These are phyloP conservation scores for Domatiomyces catenatus DNA, from an alignment of 2,329 filamentous ascomycete species.

Conservation along the genomic window DNA sequence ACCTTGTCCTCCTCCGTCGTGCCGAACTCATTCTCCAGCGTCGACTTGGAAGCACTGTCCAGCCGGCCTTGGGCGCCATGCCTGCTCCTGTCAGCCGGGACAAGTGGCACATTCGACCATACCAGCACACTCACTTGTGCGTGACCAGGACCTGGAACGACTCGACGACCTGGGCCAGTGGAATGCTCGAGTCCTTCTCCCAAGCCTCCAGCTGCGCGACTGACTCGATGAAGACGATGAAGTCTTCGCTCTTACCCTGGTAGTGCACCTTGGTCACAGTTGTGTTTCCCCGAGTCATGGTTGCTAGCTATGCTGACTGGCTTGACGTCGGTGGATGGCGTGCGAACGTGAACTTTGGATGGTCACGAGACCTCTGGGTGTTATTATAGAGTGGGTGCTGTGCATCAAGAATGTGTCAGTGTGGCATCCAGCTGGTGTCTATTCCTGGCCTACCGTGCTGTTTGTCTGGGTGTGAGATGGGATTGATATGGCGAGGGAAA, in stretches of 20 bases:
- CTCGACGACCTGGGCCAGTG: slow-evolving; percentile 70
- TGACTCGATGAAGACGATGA: slow-evolving; percentile 50
- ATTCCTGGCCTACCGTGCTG: too few relatives aligned
- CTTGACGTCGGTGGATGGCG: not conserved
- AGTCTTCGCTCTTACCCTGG: slow-evolving; percentile 60
- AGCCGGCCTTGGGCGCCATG: slow-evolving; percentile 72
- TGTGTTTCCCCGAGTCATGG: slow-evolving; percentile 58
- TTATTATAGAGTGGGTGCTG: too few relatives aligned
- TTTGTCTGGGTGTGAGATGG: too few relatives aligned
- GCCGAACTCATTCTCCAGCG: slow-evolving; percentile 75
- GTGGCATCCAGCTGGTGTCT: too few relatives aligned
- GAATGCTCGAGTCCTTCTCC: slow-evolving; percentile 57
- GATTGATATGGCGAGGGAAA: too few relatives aligned
- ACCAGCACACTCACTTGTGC: slow-evolving; percentile 53
- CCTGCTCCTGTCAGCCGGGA: slow-evolving; percentile 30
- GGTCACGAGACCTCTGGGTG: not conserved
- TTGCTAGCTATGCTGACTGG: slow-evolving; percentile 9
- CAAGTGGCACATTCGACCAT: not conserved
- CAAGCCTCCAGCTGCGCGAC: slow-evolving; percentile 58
- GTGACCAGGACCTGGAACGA: slow-evolving; percentile 82
- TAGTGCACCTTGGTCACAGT: slow-evolving; percentile 65
- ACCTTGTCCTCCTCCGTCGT: slow-evolving; percentile 64
- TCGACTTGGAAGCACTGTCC: slow-evolving; percentile 58
- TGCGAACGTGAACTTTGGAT: not conserved
- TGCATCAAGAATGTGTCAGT: too few relatives aligned